Evolutionary conservation across 352 stramenopile species (phyloP).

Genomic region (Phytophthora hibernalis): DNA sequence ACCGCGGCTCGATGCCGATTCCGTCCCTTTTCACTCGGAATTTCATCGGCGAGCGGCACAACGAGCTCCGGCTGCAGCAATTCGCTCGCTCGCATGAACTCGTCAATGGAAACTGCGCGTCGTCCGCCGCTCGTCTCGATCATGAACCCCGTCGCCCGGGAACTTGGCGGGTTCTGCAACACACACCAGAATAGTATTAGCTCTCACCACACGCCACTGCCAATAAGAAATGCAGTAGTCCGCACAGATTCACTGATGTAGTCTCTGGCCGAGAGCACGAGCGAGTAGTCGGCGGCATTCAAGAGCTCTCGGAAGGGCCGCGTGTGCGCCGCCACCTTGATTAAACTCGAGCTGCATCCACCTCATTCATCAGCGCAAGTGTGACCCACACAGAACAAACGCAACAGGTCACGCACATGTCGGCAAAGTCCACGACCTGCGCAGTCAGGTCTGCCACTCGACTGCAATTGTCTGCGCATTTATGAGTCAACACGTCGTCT

Average conservation of each 20-base stretch:
- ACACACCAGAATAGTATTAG: neutral
- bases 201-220: neutral
- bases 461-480: conserved; percentile 61
- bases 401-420: conserved; percentile 58
- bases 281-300: conserved; percentile 47
- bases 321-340: conserved; percentile 46
- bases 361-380: neutral
- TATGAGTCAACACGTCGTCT: neutral
- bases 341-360: conserved; percentile 22
- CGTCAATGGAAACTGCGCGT: conserved; percentile 44
- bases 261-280: conserved; percentile 77
- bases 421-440: conserved; percentile 71
- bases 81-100: conserved; percentile 69
- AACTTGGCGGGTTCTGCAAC: conserved; percentile 56
- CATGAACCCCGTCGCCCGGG: conserved; percentile 56
- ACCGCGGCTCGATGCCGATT: conserved; percentile 78
- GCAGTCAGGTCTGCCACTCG: conserved; percentile 68
- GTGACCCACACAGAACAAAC: neutral
- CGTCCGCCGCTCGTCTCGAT: conserved; percentile 68
- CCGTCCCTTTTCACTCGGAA: conserved; percentile 54
- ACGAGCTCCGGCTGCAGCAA: conserved; percentile 63
- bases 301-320: conserved; percentile 59
- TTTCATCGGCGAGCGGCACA: conserved; percentile 75
- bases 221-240: neutral
- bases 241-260: conserved; percentile 63